Percentiles rank a stretch among this genome's conserved stretches.
phyloP scores from a whole-genome alignment of 2,329 filamentous ascomycete species.

The Pyrenochaeta sp. region DNA sequence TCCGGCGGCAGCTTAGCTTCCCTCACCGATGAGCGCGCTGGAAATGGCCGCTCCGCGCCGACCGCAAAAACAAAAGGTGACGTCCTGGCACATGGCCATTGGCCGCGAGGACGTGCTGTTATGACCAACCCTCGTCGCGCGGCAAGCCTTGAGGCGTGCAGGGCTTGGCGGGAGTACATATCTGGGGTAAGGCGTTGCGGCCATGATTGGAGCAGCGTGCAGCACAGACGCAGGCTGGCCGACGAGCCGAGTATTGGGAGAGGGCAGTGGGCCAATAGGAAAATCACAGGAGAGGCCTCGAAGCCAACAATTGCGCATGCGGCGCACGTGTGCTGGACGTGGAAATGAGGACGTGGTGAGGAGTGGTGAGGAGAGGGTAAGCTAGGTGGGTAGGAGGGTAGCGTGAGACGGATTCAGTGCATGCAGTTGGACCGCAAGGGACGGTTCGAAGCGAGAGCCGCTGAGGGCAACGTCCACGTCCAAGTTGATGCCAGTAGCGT shows the following conservation, averaged over 20 bases:
- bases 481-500: no score
- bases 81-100: neutral
- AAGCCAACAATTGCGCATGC: neutral
- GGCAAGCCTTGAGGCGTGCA: neutral
- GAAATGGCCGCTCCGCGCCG: neutral
- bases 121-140: neutral
- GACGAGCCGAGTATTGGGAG: constrained; percentile 12
- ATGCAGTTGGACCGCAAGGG: no score
- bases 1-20: neutral
- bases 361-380: neutral
- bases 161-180: constrained; percentile 5
- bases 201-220: constrained; percentile 18
- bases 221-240: constrained; percentile 3
- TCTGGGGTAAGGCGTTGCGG: constrained; percentile 32
- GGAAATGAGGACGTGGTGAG: constrained; percentile 17
- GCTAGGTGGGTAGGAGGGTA: neutral
- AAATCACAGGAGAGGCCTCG: neutral
- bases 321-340: constrained; percentile 28
- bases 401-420: neutral
- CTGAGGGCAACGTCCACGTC: no score
- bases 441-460: no score
- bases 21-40: constrained; percentile 1
- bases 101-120: neutral
- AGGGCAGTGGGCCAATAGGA: constrained; percentile 18
- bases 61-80: constrained; percentile 5